Conservation (phyloP, 1,284 basidiomycete genomes). For the Melampsora larici-populina region DNA sequence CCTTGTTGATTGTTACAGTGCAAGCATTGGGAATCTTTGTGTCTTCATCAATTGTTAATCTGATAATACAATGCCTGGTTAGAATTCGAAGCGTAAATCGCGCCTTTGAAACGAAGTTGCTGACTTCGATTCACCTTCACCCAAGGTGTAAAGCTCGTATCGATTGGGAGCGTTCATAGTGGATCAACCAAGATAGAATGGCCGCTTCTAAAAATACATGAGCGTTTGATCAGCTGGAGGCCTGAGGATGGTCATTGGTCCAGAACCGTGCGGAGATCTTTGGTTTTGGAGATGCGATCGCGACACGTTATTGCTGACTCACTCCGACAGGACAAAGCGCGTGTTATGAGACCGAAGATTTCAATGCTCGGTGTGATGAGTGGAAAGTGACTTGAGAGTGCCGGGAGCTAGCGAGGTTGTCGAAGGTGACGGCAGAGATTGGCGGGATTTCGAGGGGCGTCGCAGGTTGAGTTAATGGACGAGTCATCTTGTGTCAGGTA, state of each 20-base stretch:
- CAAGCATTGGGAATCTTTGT: slow-evolving; percentile 96
- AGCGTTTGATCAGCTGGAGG: not conserved
- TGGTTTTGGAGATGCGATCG: no score
- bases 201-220: no score
- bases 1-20: slow-evolving; percentile 87
- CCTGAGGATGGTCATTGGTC: not conserved
- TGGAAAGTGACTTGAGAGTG: not conserved
- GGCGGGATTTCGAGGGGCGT: no score
- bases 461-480: not conserved
- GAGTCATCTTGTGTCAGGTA: not conserved
- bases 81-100: slow-evolving; percentile 42
- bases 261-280: no score
- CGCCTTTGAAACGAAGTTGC: slow-evolving; percentile 50
- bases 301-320: not conserved
- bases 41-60: slow-evolving; percentile 87
- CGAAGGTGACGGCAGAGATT: not conserved
- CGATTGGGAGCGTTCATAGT: slow-evolving; percentile 88
- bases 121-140: slow-evolving; percentile 87
- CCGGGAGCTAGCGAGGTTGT: not conserved
- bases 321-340: not conserved
- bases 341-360: not conserved
- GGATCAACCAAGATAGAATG: not conserved
- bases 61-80: slow-evolving; percentile 52
- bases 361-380: not conserved
- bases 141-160: slow-evolving; percentile 84